phyloP scores from a whole-genome alignment of 768 basidiomycete genomes.

The Macrolepiota dolichaula region DNA sequence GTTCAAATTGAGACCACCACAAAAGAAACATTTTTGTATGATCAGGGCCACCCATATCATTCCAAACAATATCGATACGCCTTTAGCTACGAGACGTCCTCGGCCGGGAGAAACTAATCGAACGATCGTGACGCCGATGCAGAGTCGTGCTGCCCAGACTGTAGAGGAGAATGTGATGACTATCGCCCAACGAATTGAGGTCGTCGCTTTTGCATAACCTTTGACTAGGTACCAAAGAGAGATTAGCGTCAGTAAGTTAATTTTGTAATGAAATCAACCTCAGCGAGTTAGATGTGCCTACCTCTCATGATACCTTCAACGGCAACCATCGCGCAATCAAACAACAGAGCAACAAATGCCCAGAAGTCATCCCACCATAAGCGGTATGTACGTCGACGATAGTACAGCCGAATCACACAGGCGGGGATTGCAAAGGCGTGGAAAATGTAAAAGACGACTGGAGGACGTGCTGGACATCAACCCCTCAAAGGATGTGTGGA shows the following conservation, averaged over 20 bases:
- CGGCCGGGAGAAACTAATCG: conserved; percentile 8
- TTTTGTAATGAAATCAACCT: conserved; percentile 12
- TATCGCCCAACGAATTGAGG: not conserved
- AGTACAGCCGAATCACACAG: conserved; percentile 20
- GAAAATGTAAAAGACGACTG: not conserved
- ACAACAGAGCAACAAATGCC: conserved; percentile 20
- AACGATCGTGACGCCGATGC: conserved; percentile 16
- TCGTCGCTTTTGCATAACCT: not conserved
- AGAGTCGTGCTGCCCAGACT: conserved; percentile 16
- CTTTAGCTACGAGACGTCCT: conserved; percentile 3
- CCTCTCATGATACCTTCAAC: conserved; percentile 8
- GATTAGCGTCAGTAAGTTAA: not conserved
- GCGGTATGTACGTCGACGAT: conserved; percentile 19
- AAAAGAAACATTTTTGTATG: conserved; percentile 12
- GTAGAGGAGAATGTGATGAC: not conserved
- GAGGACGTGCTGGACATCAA: not conserved
- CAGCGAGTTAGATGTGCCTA: not conserved
- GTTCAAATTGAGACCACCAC: not conserved
- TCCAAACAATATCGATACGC: conserved; percentile 9
- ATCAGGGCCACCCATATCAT: conserved; percentile 10
- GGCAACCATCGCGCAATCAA: conserved; percentile 11
- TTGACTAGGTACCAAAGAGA: not conserved
- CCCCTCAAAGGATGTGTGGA: too few relatives aligned
- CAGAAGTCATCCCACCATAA: conserved; percentile 30
- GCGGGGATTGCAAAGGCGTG: conserved; percentile 17